Evolutionary conservation across 1,284 basidiomycete genomes (phyloP).

Genomic region (Leccinum fallax): DNA sequence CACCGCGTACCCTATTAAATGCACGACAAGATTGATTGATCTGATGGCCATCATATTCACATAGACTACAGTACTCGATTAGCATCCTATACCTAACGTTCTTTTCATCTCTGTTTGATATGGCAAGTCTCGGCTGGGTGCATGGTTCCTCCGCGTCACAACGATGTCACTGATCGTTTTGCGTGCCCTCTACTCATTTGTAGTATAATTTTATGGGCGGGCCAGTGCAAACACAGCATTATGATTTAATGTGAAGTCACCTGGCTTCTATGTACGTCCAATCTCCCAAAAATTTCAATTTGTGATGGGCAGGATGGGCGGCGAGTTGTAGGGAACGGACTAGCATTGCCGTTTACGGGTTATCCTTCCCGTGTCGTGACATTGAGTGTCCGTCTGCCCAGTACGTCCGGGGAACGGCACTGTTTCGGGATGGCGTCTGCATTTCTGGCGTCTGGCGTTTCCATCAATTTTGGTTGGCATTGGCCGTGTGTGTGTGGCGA

Average conservation of each 20-base stretch:
- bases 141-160: not conserved
- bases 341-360: not conserved
- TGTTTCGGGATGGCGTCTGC: not conserved
- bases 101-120: not conserved
- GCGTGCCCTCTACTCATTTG: not conserved
- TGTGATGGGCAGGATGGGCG: not conserved
- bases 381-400: not conserved
- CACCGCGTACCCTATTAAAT: not conserved
- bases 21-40: not conserved
- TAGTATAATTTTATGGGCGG: not conserved
- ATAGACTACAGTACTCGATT: not conserved
- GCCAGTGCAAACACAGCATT: not conserved
- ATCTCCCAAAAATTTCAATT: not conserved
- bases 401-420: not conserved
- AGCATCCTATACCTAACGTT: not conserved
- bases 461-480: not conserved
- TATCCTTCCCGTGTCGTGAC: not conserved
- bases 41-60: not conserved
- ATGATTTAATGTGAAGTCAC: not conserved
- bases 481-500: not conserved
- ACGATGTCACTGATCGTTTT: not conserved
- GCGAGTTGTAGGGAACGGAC: not conserved
- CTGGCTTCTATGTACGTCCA: not conserved
- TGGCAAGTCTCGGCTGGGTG: not conserved
- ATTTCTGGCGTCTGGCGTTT: not conserved